Base-by-base conservation (phyloP, 805 yeast genomes). In the Lipomyces japonicus region DNA sequence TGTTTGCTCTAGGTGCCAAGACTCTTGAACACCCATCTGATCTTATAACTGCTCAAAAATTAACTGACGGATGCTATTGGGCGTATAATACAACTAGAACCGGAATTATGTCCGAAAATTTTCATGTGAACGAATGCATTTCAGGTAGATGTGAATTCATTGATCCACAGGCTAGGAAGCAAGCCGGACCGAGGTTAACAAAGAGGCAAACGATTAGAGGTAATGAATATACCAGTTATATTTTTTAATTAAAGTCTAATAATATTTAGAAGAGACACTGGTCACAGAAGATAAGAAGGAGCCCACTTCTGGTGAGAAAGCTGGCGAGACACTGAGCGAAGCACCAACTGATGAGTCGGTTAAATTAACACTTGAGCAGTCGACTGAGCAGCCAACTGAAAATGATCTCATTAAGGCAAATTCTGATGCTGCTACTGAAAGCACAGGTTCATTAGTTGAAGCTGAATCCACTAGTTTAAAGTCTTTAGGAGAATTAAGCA, bases 11-110 rank as follows among this genome's bases (percentile, higher is more conserved):
- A 23, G 78, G 77, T 1, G 68, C 77, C 4, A 71, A 66, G 40
- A 48, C 76, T 1, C 68, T 78, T 18, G 61, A 58, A 22, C 57
- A 68, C 9, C 67, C 71, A 4, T 63, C 61, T 26, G 75, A 74
- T 50, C 51, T 73, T 42, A 65, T 65, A 12, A 51, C 68, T n/a
- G 82, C 77, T 2, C 65, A 63, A 19, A 64, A 70, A 35, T 50
- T 80, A 7, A 71, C 81, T 0, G 62, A 70, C 39, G 81, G 82
- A 4, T 79, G 83, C 59, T 71, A 69, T 37, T 64, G 72, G 53
- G 61, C 79, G 31, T 72, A 71, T 44, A 63, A 71, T 21, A 36
- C 58, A 16, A 68, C 71, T 7, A 41, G 62, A 61, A 31, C 69
- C 61, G 66, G 75, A 59, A 64, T 72, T 48, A 72, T 69, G 76